A percentile compares a stretch with the other conserved stretches of the same genome.
Conservation (phyloP, 345 rosid genomes). For the Anastatica hierochuntica region DNA sequence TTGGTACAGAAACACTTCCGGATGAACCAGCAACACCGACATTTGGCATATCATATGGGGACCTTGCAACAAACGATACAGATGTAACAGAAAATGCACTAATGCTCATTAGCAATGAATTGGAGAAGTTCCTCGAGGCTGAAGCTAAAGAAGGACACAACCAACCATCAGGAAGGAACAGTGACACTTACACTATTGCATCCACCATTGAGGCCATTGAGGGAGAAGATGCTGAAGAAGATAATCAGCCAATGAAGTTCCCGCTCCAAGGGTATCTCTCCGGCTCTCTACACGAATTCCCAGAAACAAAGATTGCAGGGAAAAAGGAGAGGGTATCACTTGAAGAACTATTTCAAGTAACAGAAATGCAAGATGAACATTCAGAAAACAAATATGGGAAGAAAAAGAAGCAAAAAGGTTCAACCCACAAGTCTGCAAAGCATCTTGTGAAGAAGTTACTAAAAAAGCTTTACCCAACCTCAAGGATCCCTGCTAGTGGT, state of each 20-base stretch:
- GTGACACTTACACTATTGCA: slow-evolving; percentile 51
- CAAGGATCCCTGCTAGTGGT: slow-evolving; percentile 23
- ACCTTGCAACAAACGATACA: slow-evolving; percentile 28
- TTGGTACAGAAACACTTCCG: slow-evolving; percentile 46
- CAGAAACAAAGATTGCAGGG: slow-evolving; percentile 38
- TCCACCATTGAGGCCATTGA: slow-evolving; percentile 42
- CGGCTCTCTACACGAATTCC: slow-evolving; percentile 48
- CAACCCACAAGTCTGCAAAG: slow-evolving; percentile 44
- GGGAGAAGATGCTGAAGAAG: slow-evolving; percentile 34
- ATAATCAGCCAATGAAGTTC: slow-evolving; percentile 31
- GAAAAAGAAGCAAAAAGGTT: slow-evolving; percentile 36
- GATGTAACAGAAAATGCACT: slow-evolving; percentile 59
- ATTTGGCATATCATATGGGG: no score
- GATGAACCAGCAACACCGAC: slow-evolving; percentile 66
- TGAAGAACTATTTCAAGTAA: slow-evolving; percentile 53
- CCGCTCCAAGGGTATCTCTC: slow-evolving; percentile 86
- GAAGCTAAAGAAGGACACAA: slow-evolving; percentile 59
- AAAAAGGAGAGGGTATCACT: slow-evolving; percentile 65
- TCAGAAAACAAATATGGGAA: slow-evolving; percentile 27
- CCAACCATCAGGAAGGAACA: slow-evolving; percentile 57
- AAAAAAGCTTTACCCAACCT: slow-evolving; percentile 40
- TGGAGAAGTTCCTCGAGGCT: slow-evolving; percentile 73
- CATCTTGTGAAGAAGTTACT: slow-evolving; percentile 55
- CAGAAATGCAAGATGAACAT: slow-evolving; percentile 38
- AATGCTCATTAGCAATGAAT: slow-evolving; percentile 46